These are phyloP conservation scores for Purshia tridentata DNA, from an alignment of 306 rosid genomes.

Conservation along the genomic window DNA sequence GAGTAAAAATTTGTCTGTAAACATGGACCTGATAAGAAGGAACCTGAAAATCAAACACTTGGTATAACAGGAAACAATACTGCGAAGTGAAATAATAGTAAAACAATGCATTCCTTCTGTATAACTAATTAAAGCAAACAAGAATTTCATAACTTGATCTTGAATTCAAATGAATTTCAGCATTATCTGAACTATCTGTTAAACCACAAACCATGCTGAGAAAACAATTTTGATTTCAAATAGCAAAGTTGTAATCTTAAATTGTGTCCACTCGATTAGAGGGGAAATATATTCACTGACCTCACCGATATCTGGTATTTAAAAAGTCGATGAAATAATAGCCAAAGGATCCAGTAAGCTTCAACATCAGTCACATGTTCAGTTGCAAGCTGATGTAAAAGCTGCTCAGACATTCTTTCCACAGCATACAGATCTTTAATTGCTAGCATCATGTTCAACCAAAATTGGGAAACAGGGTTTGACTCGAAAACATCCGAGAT, in stretches of 20 bases:
- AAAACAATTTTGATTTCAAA: background rate
- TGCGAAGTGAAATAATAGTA: background rate
- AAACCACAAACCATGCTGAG: background rate
- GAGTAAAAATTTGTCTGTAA: conserved; percentile 77
- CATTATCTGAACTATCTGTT: background rate
- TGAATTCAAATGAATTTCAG: background rate
- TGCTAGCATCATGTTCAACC: conserved; percentile 73
- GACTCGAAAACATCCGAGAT: conserved; percentile 44
- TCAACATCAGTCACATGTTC: conserved; percentile 61
- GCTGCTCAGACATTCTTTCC: conserved; percentile 84
- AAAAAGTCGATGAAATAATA: conserved; percentile 54
- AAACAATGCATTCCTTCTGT: background rate
- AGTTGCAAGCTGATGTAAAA: conserved; percentile 66
- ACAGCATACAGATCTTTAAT: conserved; percentile 63
- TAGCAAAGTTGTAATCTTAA: background rate
- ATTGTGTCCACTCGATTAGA: background rate
- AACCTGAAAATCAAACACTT: conserved; percentile 16
- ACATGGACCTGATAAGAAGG: conserved; percentile 64
- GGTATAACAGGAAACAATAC: background rate
- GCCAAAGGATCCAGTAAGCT: conserved; percentile 90
- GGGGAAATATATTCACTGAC: conserved; percentile 41
- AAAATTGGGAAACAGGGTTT: conserved; percentile 52
- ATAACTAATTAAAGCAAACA: background rate
- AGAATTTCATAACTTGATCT: background rate
- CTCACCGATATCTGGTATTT: conserved; percentile 59